Evolutionary conservation across 1,284 basidiomycete species (phyloP).

Genomic region (Tylopilus orsonianus): DNA sequence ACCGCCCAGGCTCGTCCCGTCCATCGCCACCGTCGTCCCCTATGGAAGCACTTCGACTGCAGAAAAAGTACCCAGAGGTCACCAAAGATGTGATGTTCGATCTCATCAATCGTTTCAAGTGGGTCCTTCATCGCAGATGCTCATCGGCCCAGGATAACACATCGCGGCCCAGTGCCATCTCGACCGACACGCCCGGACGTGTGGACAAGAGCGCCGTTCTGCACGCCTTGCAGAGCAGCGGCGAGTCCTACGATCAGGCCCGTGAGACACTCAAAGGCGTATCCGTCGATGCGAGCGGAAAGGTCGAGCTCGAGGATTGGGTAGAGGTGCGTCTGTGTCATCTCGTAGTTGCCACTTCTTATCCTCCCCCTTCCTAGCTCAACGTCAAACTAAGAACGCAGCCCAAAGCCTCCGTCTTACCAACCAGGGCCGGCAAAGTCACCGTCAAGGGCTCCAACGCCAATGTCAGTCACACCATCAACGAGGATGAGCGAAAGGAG

Average conservation of each 20-base stretch:
- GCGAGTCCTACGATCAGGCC: conserved; percentile 90
- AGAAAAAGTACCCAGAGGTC: conserved; percentile 94
- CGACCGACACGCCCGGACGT: conserved; percentile 83
- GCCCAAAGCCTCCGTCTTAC: conserved; percentile 53
- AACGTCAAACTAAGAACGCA: conserved; percentile 78
- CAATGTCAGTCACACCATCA: conserved; percentile 97
- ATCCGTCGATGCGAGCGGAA: conserved; percentile 91
- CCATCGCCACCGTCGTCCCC: conserved; percentile 24
- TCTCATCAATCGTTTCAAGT: conserved; percentile 94
- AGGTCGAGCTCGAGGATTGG: conserved; percentile 97
- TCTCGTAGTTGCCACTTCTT: conserved; percentile 16
- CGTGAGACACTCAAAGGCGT: conserved; percentile 93
- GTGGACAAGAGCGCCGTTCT: conserved; percentile 83
- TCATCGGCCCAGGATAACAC: not conserved
- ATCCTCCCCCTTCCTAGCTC: conserved; percentile 47
- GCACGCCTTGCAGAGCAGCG: conserved; percentile 71
- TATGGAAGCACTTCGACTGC: conserved; percentile 87
- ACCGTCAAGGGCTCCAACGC: conserved; percentile 94
- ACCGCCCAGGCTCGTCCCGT: conserved; percentile 8
- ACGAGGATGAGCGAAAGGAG: conserved; percentile 94
- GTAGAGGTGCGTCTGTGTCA: conserved; percentile 70
- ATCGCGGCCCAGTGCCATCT: conserved; percentile 60
- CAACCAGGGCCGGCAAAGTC: conserved; percentile 85
- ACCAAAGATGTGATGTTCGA: conserved; percentile 91
- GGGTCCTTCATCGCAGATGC: conserved; percentile 38